Base-by-base conservation (phyloP, 805 yeast species). In the Cyberlindnera galapagoensis region DNA sequence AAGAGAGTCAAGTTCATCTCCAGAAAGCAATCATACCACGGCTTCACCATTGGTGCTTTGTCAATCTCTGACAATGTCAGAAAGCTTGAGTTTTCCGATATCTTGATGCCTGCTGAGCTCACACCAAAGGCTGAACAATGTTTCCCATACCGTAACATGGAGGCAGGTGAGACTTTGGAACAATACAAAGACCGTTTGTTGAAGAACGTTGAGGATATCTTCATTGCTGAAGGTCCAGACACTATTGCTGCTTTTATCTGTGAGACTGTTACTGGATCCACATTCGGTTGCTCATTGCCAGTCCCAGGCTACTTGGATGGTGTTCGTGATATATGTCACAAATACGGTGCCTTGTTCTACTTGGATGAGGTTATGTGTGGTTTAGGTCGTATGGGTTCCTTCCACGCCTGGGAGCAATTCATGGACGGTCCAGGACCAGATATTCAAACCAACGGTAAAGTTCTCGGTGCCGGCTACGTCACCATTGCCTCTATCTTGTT, bases 321-420 rank as follows among this genome's bases (percentile, higher is more conserved):
- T 13, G 55, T 59, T 35, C 54, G 65, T 35, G 62, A 57, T 22
- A 52, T 71, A 30, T 68, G 74, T 38, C 63, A 67, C 47, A 70
- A 70, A 50, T 69, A 70, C 46, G 75, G 70, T 29, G 65, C 66
- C 15, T 50, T 70, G 35, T 55, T 71, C 45, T 60, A 68, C 50
- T 51, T 69, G 30, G 77, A 71, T 47, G 76, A 71, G 52, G 70
- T 71, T 26, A 69, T 71, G 75, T 67, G 74, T 47, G 77, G 77
- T 19, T 54, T 66, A 35, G 77, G 76, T 17, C 60, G 76, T 42
- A 59, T 65, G 48, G 76, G 76, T 25, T 52, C 63, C 9, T 59
- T 60, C 45, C 61, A 56, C 49, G 70, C 68, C 22, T 69, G 71
- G 65, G 69, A 65, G 38, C 62, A 60, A 36, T 52, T 34, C 37